A percentile compares a stretch with the other conserved stretches of the same genome.
Conservation (phyloP, 2,329 filamentous ascomycete genomes). For the Lachnellula suecica region DNA sequence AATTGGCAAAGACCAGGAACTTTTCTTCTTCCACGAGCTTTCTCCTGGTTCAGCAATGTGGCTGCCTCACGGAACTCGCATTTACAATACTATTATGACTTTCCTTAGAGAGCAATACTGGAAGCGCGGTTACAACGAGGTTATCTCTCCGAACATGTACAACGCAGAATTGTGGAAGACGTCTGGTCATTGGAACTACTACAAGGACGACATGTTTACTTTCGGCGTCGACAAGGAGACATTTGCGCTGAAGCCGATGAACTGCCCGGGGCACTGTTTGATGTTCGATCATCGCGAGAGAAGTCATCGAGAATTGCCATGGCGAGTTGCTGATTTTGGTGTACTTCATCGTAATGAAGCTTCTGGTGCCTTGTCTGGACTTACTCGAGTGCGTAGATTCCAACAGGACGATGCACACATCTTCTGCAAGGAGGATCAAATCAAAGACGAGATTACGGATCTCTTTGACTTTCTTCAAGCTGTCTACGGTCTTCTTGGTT, state of each 20-base stretch:
- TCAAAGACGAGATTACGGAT: slow-evolving; percentile 70
- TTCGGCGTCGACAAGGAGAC: slow-evolving; percentile 80
- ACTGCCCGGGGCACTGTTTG: slow-evolving; percentile 91
- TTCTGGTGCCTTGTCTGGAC: slow-evolving; percentile 83
- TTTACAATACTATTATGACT: slow-evolving; percentile 84
- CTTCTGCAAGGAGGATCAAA: slow-evolving; percentile 84
- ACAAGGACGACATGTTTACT: slow-evolving; percentile 96
- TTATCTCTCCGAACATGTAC: slow-evolving; percentile 95
- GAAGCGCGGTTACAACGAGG: slow-evolving; percentile 91
- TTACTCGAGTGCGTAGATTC: slow-evolving; percentile 91
- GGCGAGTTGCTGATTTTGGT: slow-evolving; percentile 93
- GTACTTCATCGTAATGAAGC: slow-evolving; percentile 94
- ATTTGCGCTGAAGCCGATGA: slow-evolving; percentile 94
- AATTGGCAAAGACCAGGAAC: slow-evolving; percentile 92
- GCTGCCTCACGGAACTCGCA: slow-evolving; percentile 86
- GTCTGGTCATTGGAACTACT: slow-evolving; percentile 91
- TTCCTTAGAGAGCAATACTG: slow-evolving; percentile 88
- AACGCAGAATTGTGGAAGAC: slow-evolving; percentile 91
- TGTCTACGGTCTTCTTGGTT: slow-evolving; percentile 81
- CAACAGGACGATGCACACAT: slow-evolving; percentile 97
- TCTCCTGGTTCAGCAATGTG: slow-evolving; percentile 95
- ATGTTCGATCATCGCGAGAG: slow-evolving; percentile 82
- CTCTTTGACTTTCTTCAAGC: slow-evolving; percentile 84
- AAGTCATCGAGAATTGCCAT: slow-evolving; percentile 86
- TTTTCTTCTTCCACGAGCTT: slow-evolving; percentile 94